These are phyloP conservation scores for Mrakia frigida DNA, from an alignment of 768 basidiomycete species.

Conservation along the genomic window DNA sequence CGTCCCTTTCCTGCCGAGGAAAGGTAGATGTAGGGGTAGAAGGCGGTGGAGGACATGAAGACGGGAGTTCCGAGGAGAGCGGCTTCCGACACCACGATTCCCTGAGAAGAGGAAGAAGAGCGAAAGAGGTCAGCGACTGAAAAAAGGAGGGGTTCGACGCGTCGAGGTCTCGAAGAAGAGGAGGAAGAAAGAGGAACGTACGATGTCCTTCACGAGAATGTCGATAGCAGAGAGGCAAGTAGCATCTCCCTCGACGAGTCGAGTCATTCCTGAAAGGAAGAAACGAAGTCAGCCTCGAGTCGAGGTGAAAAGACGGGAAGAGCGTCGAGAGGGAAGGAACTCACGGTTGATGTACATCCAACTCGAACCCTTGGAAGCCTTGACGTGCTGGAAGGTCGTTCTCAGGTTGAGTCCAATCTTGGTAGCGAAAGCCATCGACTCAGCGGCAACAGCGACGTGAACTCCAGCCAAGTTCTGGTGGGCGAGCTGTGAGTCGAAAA, in stretches of 20 bases:
- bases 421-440: constrained; percentile 25
- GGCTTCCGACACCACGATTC: constrained; percentile 19
- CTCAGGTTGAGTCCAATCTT: constrained; percentile 17
- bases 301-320: too few species aligned
- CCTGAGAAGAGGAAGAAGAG: not conserved
- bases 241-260: constrained; percentile 21
- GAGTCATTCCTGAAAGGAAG: not conserved
- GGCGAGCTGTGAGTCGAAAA: constrained; percentile 4
- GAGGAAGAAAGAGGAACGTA: not conserved
- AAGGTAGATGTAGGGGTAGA: constrained; percentile 27
- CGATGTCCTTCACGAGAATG: constrained; percentile 28
- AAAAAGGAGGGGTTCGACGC: not conserved
- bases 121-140: not conserved
- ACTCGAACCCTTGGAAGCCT: constrained; percentile 10
- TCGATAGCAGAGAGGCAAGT: constrained; percentile 14
- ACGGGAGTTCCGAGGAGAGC: constrained; percentile 21
- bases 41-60: constrained; percentile 21
- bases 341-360: constrained; percentile 28
- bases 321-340: too few species aligned
- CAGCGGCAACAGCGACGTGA: constrained; percentile 28
- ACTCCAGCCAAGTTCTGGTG: constrained; percentile 25
- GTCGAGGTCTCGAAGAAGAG: not conserved
- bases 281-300: not conserved
- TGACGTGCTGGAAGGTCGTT: constrained; percentile 20
- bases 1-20: constrained; percentile 19